phyloP scores from a whole-genome alignment of 129 eudicot species.

The Artemisia tridentata region DNA sequence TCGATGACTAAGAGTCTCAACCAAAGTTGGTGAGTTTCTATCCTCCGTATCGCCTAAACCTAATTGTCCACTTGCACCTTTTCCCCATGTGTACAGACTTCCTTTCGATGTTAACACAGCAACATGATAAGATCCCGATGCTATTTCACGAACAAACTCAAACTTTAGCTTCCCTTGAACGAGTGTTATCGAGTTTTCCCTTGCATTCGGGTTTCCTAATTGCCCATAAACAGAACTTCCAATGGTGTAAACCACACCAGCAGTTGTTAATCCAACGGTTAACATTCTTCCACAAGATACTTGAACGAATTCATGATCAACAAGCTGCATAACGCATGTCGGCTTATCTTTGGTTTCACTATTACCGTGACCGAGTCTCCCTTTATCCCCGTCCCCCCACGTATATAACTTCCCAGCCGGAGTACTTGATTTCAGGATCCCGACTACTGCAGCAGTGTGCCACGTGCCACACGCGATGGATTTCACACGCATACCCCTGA shows the following conservation, averaged over 20 bases:
- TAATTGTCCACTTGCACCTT: constrained; percentile 61
- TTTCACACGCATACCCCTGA: constrained; percentile 45
- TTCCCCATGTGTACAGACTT: constrained; percentile 64
- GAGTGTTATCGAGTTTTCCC: constrained; percentile 34
- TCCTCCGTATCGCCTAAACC: constrained; percentile 52
- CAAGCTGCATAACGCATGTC: constrained; percentile 40
- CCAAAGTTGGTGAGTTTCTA: constrained; percentile 52
- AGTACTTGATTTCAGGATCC: constrained; percentile 30
- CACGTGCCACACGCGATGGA: constrained; percentile 68
- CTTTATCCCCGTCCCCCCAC: constrained; percentile 78
- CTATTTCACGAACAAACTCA: constrained; percentile 51
- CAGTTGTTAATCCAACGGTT: constrained; percentile 49
- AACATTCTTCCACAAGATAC: constrained; percentile 60
- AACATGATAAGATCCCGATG: constrained; percentile 55
- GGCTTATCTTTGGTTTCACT: constrained; percentile 41
- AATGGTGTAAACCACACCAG: constrained; percentile 52
- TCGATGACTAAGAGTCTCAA: constrained; percentile 46
- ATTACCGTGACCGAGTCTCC: constrained; percentile 53
- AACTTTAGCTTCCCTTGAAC: constrained; percentile 65
- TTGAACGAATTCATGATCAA: constrained; percentile 56
- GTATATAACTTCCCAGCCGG: constrained; percentile 55
- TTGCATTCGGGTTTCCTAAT: constrained; percentile 49
- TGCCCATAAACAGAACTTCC: constrained; percentile 62
- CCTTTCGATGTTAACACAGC: constrained; percentile 54
- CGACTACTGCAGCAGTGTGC: constrained; percentile 69